Base-by-base conservation (phyloP, 2,329 filamentous ascomycete genomes). In the Penicillium brasilianum region DNA sequence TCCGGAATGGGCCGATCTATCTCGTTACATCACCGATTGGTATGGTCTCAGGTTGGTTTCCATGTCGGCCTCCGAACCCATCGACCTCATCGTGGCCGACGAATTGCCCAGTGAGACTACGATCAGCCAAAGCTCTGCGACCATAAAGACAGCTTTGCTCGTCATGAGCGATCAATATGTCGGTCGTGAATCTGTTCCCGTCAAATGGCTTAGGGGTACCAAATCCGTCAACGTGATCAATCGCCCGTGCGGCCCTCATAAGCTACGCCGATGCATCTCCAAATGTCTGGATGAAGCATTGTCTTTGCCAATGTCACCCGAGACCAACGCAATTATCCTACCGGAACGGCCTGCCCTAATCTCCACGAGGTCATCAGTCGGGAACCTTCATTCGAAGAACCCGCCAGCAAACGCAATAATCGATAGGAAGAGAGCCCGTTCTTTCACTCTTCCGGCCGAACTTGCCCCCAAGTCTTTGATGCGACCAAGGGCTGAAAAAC, bases 231-330 rank as follows among this genome's bases (percentile, higher is more conserved):
- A n/a, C n/a, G 48, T 63, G 16, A 37, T 57, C 16, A 32, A 62
- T 70, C 2, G 70, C 16, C 76, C 77, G 3, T 77, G 72, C 49
- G 77, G 76, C 1, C 75, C 76, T 13, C 74, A 77, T 43, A 78
- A 78, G 54, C 65, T 78, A 32, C 61, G 52, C 30, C 57, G 50
- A 25, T 25, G 39, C 10, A 37, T 52, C 20, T 37, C 30, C 4
- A 39, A 52, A 39, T 52, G 50, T 22, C 32, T 52, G 4, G 50
- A 52, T 20, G 50, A 39, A 18, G 14, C 14, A n/a, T 39, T 16
- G 2, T 14, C 34, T 9, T 20, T 25, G 30, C 36, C 50, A 22
- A 8, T 16, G 18, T 4, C 32, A 5, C 14, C 50, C 0, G 30
- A 37, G 18, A 39, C 32, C 8, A 37, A 25, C 18, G 34, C 18